Evolutionary conservation across 2,329 filamentous ascomycete species (phyloP).

Genomic region (Alternaria dauci): DNA sequence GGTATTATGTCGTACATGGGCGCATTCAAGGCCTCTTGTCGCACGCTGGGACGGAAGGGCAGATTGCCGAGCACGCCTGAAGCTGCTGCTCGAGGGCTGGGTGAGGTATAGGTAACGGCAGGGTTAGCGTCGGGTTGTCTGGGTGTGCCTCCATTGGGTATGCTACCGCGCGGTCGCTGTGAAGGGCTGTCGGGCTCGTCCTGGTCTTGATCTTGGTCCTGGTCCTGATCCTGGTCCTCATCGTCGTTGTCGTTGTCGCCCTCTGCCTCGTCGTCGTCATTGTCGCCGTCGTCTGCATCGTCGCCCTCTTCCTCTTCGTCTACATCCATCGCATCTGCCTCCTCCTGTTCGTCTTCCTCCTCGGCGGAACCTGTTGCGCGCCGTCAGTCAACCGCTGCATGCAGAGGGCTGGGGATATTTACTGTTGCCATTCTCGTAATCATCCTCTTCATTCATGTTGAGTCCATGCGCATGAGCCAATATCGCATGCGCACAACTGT

Average conservation of each 20-base stretch:
- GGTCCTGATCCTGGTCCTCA: slow-evolving; percentile 47
- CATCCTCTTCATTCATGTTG: slow-evolving; percentile 57
- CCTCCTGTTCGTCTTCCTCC: slow-evolving; percentile 43
- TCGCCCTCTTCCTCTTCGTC: slow-evolving; percentile 51
- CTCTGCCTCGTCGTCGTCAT: slow-evolving; percentile 54
- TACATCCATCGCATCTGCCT: slow-evolving; percentile 49
- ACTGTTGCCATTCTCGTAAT: slow-evolving; percentile 54
- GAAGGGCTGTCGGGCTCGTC: slow-evolving; percentile 57
- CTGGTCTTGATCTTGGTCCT: slow-evolving; percentile 51
- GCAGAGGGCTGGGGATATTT: slow-evolving; percentile 15
- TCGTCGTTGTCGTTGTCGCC: slow-evolving; percentile 53
- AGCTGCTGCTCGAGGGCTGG: slow-evolving; percentile 53
- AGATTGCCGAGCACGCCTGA: slow-evolving; percentile 44
- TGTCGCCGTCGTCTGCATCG: slow-evolving; percentile 54
- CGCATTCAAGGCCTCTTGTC: slow-evolving; percentile 80
- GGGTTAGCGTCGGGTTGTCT: slow-evolving; percentile 52
- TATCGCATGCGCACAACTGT: background rate
- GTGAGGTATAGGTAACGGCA: slow-evolving; percentile 58
- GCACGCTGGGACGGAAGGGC: slow-evolving; percentile 68
- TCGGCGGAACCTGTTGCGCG: slow-evolving; percentile 33
- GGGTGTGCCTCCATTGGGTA: slow-evolving; percentile 40
- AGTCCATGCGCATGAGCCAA: slow-evolving; percentile 5
- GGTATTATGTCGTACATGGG: slow-evolving; percentile 92
- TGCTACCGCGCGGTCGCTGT: slow-evolving; percentile 42
- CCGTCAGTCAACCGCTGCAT: slow-evolving; percentile 16